Evolutionary conservation across 1,139 yeast genomes (phyloP).

Genomic region (Citeromyces hawaiiensis): DNA sequence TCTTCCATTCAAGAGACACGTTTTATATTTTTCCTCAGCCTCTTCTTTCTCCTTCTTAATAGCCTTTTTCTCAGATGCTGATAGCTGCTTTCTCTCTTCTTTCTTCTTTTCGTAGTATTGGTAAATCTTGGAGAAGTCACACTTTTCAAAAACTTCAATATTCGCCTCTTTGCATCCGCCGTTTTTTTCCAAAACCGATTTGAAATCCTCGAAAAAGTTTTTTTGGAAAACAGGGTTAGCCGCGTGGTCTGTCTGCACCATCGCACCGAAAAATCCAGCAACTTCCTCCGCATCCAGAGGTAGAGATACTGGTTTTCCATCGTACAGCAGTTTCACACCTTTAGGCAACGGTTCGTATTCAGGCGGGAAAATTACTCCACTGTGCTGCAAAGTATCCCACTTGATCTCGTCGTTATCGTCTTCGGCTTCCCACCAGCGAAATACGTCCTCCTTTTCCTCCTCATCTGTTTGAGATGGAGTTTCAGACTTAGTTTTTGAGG

Average conservation of each 20-base stretch:
- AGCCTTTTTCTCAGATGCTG: conserved; percentile 61
- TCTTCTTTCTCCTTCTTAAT: conserved; percentile 61
- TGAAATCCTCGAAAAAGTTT: conserved; percentile 77
- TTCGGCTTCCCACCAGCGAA: conserved; percentile 82
- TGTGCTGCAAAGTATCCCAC: conserved; percentile 80
- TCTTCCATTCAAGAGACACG: conserved; percentile 74
- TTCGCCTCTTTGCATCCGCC: conserved; percentile 47
- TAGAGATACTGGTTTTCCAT: conserved; percentile 58
- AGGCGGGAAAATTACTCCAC: conserved; percentile 91
- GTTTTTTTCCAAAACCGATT: conserved; percentile 48
- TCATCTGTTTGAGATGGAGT: conserved; percentile 5
- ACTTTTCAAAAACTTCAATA: conserved; percentile 48
- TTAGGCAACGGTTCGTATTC: conserved; percentile 78
- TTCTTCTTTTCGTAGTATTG: conserved; percentile 59
- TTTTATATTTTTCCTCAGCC: conserved; percentile 69
- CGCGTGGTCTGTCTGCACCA: conserved; percentile 82
- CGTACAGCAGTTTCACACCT: conserved; percentile 64
- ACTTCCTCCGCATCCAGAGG: conserved; percentile 89
- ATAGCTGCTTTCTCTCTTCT: conserved; percentile 57
- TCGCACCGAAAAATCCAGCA: conserved; percentile 88
- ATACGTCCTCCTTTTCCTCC: conserved; percentile 36
- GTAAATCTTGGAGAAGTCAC: conserved; percentile 70
- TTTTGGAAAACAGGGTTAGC: conserved; percentile 74
- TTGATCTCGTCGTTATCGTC: conserved; percentile 62
- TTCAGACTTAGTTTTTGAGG: conserved; percentile 4